Percentiles rank a stretch among this genome's conserved stretches.
phyloP scores from a whole-genome alignment of 441 rosid genomes.

The Dalechampia spathulata region DNA sequence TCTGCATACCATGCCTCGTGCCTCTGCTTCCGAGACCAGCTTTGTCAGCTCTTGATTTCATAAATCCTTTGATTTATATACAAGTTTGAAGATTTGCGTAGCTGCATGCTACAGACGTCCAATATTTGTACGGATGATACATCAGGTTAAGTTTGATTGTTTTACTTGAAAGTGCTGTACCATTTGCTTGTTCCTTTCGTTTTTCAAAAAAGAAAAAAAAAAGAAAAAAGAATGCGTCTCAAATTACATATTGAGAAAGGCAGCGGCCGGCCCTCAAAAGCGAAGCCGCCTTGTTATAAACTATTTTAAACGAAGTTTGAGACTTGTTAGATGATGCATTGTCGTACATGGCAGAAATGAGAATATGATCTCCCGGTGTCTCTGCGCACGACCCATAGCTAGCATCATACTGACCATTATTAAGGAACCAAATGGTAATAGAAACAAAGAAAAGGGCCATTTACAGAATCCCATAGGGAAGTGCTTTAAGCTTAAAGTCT shows the following conservation, averaged over 20 bases:
- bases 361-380: no score
- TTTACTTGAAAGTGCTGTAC: neutral
- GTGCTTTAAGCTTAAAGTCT: neutral
- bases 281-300: no score
- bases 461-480: slow-evolving; percentile 16
- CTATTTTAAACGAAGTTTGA: no score
- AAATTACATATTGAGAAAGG: no score
- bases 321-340: neutral
- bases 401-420: neutral
- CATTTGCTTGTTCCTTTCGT: neutral
- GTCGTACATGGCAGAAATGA: neutral
- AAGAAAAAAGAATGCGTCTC: no score
- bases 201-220: no score
- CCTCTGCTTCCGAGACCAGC: slow-evolving; percentile 35
- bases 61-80: neutral
- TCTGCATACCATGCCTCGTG: slow-evolving; percentile 49
- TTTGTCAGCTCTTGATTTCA: slow-evolving; percentile 29
- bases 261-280: no score
- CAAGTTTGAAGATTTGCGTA: neutral
- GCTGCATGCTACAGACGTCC: neutral
- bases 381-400: neutral
- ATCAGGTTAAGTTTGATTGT: neutral
- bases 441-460: slow-evolving; percentile 14
- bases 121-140: neutral
- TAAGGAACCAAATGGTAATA: slow-evolving; percentile 9